Evolutionary conservation across 805 yeast genomes (phyloP), one percentile per base, ranked within the genome.

Genomic region (Pichia rugopelliculosa): DNA sequence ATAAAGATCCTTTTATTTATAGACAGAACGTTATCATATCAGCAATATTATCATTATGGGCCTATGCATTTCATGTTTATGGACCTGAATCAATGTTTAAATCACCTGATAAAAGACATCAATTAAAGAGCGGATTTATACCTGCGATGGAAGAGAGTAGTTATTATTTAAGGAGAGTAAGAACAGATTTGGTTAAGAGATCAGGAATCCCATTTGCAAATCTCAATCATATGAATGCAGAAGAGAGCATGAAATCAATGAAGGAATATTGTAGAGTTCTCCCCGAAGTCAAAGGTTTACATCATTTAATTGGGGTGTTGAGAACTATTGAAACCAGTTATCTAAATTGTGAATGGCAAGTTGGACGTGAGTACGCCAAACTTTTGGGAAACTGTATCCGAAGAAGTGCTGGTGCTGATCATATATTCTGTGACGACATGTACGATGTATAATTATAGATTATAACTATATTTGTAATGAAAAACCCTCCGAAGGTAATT

Each of bases 341-440:
- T 49, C 53, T 56, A 26, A 58, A 57, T 8, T 65, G 75, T 51
- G 66, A 68, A 39, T 80, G 84, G 82, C 80, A 77, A 48, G 62
- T 76, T 39, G 80, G 82, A 11, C 62, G 69, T 25, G 85, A 80
- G 54, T 76, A 77, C 55, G 65, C 77, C 1, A 65, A 69, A 41
- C 59, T 80, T 50, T 62, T 79, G 42, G 62, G 61, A 39, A 75
- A 78, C 54, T 79, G 83, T 59, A 65, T 70, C 22, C 72, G 71
- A 43, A 60, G 85, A 53, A 68, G 78, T 52, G 63, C 77, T 48
- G 87, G 87, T 2, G 67, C 73, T 46, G 54, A 61, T 10, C 60
- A 63, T 10, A 65, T 74, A 3, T 65, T 72, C 4, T 78, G 82
- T 59, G 68, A 66, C 33, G 69, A 73, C 51, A 75, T 77, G 81